Base-by-base conservation (phyloP, 805 yeast genomes). In the Komagataella populi region DNA sequence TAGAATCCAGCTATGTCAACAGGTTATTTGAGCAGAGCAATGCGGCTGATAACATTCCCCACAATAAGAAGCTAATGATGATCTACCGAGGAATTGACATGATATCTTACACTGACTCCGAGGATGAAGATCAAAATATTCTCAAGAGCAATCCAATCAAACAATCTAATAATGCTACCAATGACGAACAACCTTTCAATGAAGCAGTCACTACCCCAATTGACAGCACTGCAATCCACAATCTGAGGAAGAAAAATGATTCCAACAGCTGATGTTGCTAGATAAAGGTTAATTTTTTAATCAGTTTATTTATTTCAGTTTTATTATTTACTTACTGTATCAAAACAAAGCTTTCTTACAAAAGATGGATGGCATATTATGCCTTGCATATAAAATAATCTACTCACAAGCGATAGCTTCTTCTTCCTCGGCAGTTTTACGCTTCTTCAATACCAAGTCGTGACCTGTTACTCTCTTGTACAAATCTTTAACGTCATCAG, bases 401-500 rank as follows among this genome's bases (percentile, higher is more conserved):
- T 43, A 47, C 51, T 66, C 57, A 18, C 70, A 71, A 43, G 69
- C 70, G 49, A 68, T 56, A 48, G 69, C 77, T 44, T 74, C 77
- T 57, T 80, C 86, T 53, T 82, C 87, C 53, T 81, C 88, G 24
- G 72, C 81, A 24, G 78, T 70, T 48, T 81, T 73, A 64, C 95
- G 82, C 65, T 85, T 78, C 71, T 88, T 83, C 58, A 90, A 77
- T 22, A 86, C 95, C 60, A 93, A 77, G 17, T 96, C 96, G 66
- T 87, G 86, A 49, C 98, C 98, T 39, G 86, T 86, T 56, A 93
- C 83, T 66, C 98, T 80, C 67, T 83, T 83, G 68, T 93, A 93
- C 51, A 93, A 77, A 66, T 91, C 96, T 69, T 88, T 89, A 59
- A 93, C 95, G 66, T 93, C 98, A 65, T 93, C 98, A 45, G 99